These are phyloP conservation scores for Fusarium multiceps DNA, from an alignment of 2,329 filamentous ascomycete genomes.

Conservation along the genomic window DNA sequence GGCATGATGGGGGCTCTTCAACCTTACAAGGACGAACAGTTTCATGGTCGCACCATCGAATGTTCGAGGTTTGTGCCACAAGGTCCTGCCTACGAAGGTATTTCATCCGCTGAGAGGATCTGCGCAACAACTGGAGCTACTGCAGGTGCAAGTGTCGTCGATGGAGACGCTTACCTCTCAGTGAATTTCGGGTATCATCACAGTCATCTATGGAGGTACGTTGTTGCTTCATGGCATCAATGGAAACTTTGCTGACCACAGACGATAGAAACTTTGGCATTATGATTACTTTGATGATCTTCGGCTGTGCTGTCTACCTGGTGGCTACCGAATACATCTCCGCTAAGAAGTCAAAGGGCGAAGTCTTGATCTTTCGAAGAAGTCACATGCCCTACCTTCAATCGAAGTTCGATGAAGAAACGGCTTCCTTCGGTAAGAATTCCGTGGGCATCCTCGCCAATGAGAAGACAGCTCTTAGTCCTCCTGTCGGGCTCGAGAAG, in stretches of 20 bases:
- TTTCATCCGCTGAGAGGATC: conserved; percentile 58
- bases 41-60: conserved; percentile 62
- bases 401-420: conserved; percentile 20
- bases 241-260: not conserved
- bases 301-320: conserved; percentile 61
- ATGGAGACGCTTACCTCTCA: conserved; percentile 69
- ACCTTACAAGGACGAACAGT: not conserved
- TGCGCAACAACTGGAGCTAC: conserved; percentile 66
- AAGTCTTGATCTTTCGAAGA: conserved; percentile 68
- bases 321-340: conserved; percentile 59
- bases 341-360: conserved; percentile 68
- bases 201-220: conserved; percentile 63
- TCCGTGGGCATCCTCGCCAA: not conserved
- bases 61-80: conserved; percentile 64
- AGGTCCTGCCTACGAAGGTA: conserved; percentile 48
- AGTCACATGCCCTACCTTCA: conserved; percentile 43
- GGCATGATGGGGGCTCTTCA: accelerated
- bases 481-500: conserved; percentile 39
- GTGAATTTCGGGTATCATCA: conserved; percentile 66
- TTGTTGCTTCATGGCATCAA: accelerated
- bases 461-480: not conserved
- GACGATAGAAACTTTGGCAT: conserved; percentile 54
- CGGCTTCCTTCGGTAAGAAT: conserved; percentile 8
- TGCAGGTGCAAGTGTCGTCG: conserved; percentile 63
- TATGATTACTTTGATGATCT: conserved; percentile 61